Percentiles rank a stretch among this genome's conserved stretches.
Conservation (phyloP, 371 early-diverging fungal species). For the Mycotypha africana region DNA sequence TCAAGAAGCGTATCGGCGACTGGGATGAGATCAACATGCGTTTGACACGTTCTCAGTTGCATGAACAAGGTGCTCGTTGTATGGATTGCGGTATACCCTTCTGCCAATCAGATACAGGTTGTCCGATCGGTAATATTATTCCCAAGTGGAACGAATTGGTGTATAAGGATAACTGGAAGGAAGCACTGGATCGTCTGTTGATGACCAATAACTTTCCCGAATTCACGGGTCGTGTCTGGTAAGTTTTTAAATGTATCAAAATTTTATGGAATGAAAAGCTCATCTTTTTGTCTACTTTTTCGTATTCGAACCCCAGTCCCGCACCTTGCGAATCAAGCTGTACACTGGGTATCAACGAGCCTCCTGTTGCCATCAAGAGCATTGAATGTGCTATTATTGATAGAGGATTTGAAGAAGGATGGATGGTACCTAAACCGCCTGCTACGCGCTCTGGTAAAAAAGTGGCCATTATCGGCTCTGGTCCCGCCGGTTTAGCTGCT, state of each 20-base stretch:
- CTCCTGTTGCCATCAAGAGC: conserved; percentile 93
- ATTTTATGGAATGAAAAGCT: too few species aligned
- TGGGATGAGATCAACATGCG: conserved; percentile 93
- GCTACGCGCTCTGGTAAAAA: conserved; percentile 72
- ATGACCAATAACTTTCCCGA: conserved; percentile 98
- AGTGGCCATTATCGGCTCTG: conserved; percentile 91
- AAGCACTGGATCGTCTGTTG: conserved; percentile 86
- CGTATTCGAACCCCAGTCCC: too few species aligned
- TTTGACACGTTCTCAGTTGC: conserved; percentile 70
- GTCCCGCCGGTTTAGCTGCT: conserved; percentile 93
- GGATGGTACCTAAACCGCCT: conserved; percentile 88
- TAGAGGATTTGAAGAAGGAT: conserved; percentile 90
- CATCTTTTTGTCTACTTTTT: too few species aligned
- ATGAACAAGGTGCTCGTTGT: conserved; percentile 94
- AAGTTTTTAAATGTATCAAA: too few species aligned
- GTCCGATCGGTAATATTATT: conserved; percentile 96
- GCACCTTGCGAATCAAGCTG: conserved; percentile 91
- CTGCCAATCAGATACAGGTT: conserved; percentile 95
- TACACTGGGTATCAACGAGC: conserved; percentile 85
- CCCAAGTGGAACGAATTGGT: conserved; percentile 98
- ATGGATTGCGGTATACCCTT: conserved; percentile 98
- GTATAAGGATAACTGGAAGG: conserved; percentile 90
- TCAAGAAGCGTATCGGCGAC: conserved; percentile 76
- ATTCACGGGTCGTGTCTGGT: conserved; percentile 60
- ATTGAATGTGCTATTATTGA: conserved; percentile 98